Conservation (phyloP, 2,329 filamentous ascomycete genomes). For the Aspergillus fijiensis region DNA sequence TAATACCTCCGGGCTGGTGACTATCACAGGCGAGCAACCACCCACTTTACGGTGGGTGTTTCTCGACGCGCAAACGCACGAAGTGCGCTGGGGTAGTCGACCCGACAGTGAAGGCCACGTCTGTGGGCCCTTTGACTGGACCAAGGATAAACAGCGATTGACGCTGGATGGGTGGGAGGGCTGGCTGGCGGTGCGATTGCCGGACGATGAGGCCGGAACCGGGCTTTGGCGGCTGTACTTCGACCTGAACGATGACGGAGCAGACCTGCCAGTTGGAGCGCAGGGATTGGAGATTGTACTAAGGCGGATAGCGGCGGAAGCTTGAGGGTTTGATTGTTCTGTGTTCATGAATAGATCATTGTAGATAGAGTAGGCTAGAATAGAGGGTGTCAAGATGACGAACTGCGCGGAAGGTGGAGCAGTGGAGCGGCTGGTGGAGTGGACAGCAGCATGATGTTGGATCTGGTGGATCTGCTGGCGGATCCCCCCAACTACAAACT, state of each 20-base stretch:
- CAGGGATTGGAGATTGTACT: conserved; percentile 25
- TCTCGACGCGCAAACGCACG: conserved; percentile 24
- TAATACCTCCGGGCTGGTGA: conserved; percentile 10
- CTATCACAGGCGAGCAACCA: conserved; percentile 23
- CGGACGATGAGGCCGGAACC: conserved; percentile 20
- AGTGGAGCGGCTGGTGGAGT: neutral
- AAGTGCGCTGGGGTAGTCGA: conserved; percentile 27
- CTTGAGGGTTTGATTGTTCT: conserved; percentile 2
- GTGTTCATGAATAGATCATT: too few relatives aligned
- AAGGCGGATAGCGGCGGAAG: conserved; percentile 20
- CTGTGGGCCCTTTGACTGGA: conserved; percentile 26
- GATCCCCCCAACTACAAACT: too few relatives aligned
- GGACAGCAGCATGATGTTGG: too few relatives aligned
- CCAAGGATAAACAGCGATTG: conserved; percentile 21
- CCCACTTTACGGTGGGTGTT: conserved; percentile 28
- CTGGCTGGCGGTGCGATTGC: conserved; percentile 25
- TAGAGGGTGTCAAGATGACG: neutral
- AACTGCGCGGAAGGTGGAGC: neutral
- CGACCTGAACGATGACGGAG: conserved; percentile 26
- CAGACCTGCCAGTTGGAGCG: conserved; percentile 20
- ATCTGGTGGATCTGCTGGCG: too few relatives aligned
- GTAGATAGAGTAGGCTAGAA: neutral
- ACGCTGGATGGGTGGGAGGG: conserved; percentile 18
- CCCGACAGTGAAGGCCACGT: conserved; percentile 24
- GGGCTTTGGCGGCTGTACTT: conserved; percentile 28